Evolutionary conservation across 345 rosid genomes (phyloP).

Genomic region (Erucastrum elatum): DNA sequence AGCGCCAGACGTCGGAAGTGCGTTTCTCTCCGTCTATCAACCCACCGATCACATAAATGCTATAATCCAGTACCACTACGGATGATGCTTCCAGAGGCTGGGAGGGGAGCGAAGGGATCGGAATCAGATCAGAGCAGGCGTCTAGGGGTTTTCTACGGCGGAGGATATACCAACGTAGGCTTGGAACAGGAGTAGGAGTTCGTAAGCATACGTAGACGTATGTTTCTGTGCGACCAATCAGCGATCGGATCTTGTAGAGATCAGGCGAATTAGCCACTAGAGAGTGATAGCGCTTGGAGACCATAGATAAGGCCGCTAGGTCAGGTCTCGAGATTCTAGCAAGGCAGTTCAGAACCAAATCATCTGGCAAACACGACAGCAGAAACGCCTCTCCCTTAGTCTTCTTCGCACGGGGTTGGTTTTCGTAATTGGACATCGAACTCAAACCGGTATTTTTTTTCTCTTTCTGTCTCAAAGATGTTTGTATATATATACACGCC

Average conservation of each 20-base stretch:
- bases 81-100: not conserved
- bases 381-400: constrained; percentile 12
- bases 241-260: not conserved
- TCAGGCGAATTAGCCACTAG: not conserved
- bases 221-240: not conserved
- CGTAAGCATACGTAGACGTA: not conserved
- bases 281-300: not conserved
- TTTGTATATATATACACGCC: not conserved
- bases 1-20: not conserved
- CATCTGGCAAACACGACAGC: not conserved
- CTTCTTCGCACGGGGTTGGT: constrained; percentile 44
- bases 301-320: not conserved
- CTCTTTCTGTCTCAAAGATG: not conserved
- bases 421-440: constrained; percentile 39
- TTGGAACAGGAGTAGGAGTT: not conserved
- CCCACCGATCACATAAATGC: not conserved
- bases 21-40: not conserved
- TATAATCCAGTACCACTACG: not conserved
- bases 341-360: not conserved
- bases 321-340: not conserved
- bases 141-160: not conserved
- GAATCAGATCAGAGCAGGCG: not conserved
- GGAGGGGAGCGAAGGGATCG: not conserved
- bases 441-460: not conserved
- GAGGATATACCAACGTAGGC: not conserved